Evolutionary conservation across 2,329 filamentous ascomycete genomes (phyloP).

Genomic region (Colletotrichum abscissum): DNA sequence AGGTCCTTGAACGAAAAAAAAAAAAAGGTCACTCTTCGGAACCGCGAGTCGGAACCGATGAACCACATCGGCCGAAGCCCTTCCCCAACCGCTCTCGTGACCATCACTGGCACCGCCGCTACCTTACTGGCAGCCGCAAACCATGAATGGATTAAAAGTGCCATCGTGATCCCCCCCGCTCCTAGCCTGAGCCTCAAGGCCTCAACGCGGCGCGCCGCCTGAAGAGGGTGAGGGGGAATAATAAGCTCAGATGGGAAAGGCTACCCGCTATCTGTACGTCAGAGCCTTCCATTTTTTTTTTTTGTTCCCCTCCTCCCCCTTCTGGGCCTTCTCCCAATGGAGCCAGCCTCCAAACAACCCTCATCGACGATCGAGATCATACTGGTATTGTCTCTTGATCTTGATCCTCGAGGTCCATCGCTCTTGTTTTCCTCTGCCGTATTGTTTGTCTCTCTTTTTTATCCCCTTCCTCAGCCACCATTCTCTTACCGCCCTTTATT

Average conservation of each 20-base stretch:
- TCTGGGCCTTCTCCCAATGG: too few species aligned
- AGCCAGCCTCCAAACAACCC: background rate
- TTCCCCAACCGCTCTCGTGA: background rate
- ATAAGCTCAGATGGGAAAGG: background rate
- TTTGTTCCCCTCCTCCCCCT: too few species aligned
- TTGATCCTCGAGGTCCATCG: background rate
- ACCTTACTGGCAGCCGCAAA: background rate
- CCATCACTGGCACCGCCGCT: background rate
- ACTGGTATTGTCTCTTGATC: background rate
- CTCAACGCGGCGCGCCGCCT: background rate
- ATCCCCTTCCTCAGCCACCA: background rate
- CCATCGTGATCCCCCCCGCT: background rate
- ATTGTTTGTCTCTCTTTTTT: background rate
- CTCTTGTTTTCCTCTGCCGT: background rate
- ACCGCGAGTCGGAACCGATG: background rate
- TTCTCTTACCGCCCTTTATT: background rate
- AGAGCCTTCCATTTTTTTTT: background rate
- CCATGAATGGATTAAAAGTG: background rate
- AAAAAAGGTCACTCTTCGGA: background rate
- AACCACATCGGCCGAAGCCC: background rate
- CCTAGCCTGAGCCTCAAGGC: too few species aligned
- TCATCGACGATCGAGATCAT: background rate
- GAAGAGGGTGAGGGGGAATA: background rate
- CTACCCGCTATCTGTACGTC: background rate
- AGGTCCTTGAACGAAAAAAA: too few species aligned